phyloP scores from a whole-genome alignment of 1,139 yeast genomes.

The Schwanniomyces etchellsii region DNA sequence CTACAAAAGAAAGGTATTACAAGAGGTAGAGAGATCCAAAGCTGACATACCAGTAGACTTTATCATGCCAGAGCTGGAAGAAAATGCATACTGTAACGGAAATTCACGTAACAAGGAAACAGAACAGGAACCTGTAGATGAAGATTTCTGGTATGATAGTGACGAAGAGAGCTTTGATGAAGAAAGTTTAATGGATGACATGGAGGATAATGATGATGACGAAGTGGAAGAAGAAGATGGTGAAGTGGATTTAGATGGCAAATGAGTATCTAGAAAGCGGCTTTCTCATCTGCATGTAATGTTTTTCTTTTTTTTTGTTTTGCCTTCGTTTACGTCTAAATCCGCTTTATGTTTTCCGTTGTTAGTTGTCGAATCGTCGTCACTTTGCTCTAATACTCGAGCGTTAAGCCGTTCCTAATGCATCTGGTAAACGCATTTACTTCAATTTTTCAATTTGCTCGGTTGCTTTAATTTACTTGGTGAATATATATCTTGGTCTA shows the following conservation, averaged over 20 bases:
- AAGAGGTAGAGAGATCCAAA: conserved; percentile 80
- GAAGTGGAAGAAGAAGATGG: conserved; percentile 46
- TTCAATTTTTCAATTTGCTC: too few species aligned
- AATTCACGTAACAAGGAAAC: conserved; percentile 29
- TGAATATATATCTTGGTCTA: conserved; percentile 3
- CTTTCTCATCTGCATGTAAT: not conserved
- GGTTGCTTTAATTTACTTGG: too few species aligned
- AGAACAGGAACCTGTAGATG: conserved; percentile 70
- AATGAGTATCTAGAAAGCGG: conserved; percentile 10
- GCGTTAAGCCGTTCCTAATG: too few species aligned
- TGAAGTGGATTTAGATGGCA: conserved; percentile 31
- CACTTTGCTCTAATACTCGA: too few species aligned
- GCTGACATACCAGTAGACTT: conserved; percentile 83
- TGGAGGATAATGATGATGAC: conserved; percentile 51
- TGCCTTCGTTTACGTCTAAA: too few species aligned
- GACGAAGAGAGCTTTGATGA: conserved; percentile 33
- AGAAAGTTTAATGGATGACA: conserved; percentile 46
- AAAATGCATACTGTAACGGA: conserved; percentile 55
- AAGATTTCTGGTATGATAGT: conserved; percentile 81
- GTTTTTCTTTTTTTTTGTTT: not conserved
- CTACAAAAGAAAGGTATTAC: conserved; percentile 70
- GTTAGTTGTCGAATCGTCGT: too few species aligned
- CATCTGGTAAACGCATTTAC: too few species aligned
- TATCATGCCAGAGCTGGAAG: conserved; percentile 63
- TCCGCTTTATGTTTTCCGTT: too few species aligned